A percentile compares a stretch with the other conserved stretches of the same genome.
phyloP scores from a whole-genome alignment of 164 flowering plant species.

The Aristolochia californica region DNA sequence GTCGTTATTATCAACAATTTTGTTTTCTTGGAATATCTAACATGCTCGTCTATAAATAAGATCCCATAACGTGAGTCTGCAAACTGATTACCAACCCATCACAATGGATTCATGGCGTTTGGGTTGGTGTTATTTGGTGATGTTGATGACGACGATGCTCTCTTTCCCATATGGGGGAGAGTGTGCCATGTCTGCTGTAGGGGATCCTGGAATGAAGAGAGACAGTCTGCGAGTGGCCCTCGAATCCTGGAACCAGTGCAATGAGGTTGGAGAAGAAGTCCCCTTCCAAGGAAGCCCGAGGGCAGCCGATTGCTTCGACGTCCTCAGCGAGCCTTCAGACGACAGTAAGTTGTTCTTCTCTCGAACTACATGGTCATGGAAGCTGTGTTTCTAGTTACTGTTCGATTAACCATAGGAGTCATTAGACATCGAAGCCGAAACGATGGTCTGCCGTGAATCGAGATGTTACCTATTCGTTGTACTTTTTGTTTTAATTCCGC shows the following conservation, averaged over 20 bases:
- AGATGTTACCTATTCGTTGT: too few relatives aligned
- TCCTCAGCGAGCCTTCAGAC: constrained; percentile 14
- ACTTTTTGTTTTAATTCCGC: too few relatives aligned
- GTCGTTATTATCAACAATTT: too few relatives aligned
- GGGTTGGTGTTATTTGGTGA: not conserved
- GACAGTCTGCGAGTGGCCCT: constrained; percentile 43
- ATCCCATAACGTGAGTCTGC: too few relatives aligned
- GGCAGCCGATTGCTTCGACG: constrained; percentile 57
- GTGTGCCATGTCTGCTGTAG: constrained; percentile 29
- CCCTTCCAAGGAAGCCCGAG: constrained; percentile 57
- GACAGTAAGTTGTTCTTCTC: constrained; percentile 3
- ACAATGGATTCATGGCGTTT: not conserved
- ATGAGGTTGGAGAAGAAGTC: constrained; percentile 55
- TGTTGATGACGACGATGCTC: not conserved
- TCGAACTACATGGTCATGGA: too few relatives aligned
- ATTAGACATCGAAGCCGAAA: too few relatives aligned
- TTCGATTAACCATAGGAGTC: too few relatives aligned
- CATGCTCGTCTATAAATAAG: not conserved
- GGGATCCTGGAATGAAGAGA: constrained; percentile 53
- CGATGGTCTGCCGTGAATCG: too few relatives aligned
- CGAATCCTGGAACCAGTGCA: constrained; percentile 65
- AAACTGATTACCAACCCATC: too few relatives aligned
- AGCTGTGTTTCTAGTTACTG: too few relatives aligned
- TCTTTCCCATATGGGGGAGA: not conserved
- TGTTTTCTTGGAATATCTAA: too few relatives aligned